These are phyloP conservation scores for Scedosporium boydii DNA, from an alignment of 2,329 filamentous ascomycete genomes.

Conservation along the genomic window DNA sequence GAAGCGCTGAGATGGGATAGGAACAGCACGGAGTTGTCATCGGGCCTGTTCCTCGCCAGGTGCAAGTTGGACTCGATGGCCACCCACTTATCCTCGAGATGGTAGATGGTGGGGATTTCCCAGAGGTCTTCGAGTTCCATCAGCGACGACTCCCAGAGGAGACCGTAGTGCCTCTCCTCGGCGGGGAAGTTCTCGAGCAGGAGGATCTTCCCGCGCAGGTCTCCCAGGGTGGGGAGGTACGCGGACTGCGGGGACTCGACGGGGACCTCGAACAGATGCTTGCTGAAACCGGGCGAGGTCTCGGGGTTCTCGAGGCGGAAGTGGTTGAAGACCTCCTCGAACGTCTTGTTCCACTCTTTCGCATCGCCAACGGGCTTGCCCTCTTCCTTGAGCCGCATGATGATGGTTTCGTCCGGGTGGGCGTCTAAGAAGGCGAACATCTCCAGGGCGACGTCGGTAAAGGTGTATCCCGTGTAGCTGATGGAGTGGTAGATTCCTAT, in stretches of 20 bases:
- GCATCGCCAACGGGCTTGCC: conserved; percentile 20
- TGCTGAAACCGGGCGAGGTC: conserved; percentile 23
- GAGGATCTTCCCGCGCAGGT: conserved; percentile 34
- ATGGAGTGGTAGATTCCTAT: conserved; percentile 38
- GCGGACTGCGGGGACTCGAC: conserved; percentile 12
- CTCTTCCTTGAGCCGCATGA: conserved; percentile 43
- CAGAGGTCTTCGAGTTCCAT: conserved; percentile 38
- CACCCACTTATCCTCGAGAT: conserved; percentile 36
- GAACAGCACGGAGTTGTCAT: conserved; percentile 31
- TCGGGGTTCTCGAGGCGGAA: conserved; percentile 25
- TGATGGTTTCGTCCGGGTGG: conserved; percentile 34
- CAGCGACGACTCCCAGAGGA: conserved; percentile 32
- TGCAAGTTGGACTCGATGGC: conserved; percentile 31
- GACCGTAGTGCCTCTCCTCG: conserved; percentile 24
- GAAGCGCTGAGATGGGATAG: conserved; percentile 38
- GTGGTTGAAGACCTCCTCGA: conserved; percentile 33
- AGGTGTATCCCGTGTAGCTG: conserved; percentile 34
- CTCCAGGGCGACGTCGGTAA: conserved; percentile 30
- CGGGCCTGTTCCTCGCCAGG: conserved; percentile 18
- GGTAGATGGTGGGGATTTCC: conserved; percentile 30
- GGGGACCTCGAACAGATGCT: conserved; percentile 26
- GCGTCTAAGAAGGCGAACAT: conserved; percentile 35
- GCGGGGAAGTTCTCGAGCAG: conserved; percentile 34
- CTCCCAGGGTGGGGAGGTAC: conserved; percentile 31
- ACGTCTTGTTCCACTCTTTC: conserved; percentile 24